These are phyloP conservation scores for Fusarium virguliforme DNA, from an alignment of 2,329 filamentous ascomycete genomes.

Conservation along the genomic window DNA sequence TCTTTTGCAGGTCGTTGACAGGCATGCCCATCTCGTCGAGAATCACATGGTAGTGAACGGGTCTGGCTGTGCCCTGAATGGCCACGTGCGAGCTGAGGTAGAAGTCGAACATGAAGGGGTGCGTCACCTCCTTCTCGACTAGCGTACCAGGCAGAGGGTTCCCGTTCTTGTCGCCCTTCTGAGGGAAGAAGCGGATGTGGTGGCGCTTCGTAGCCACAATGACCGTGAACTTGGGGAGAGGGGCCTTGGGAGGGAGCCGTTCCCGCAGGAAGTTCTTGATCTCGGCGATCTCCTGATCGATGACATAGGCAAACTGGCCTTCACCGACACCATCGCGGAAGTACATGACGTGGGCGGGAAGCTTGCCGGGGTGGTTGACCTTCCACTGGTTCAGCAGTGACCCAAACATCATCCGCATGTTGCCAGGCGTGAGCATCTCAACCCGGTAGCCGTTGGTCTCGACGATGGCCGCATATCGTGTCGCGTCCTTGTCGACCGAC, in stretches of 20 bases:
- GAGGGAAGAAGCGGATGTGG: slow-evolving; percentile 93
- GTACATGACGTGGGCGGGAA: slow-evolving; percentile 86
- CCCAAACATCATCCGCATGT: slow-evolving; percentile 77
- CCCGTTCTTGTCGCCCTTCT: slow-evolving; percentile 78
- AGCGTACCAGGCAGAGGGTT: slow-evolving; percentile 91
- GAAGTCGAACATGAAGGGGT: slow-evolving; percentile 93
- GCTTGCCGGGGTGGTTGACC: slow-evolving; percentile 60
- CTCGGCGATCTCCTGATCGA: slow-evolving; percentile 82
- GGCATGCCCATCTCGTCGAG: slow-evolving; percentile 82
- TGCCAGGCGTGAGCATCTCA: slow-evolving; percentile 82
- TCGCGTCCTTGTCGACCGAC: slow-evolving; percentile 79
- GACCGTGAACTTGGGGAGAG: slow-evolving; percentile 81
- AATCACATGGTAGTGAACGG: slow-evolving; percentile 93
- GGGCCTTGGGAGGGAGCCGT: slow-evolving; percentile 48
- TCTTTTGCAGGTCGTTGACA: slow-evolving; percentile 81
- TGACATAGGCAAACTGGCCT: slow-evolving; percentile 85
- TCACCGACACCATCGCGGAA: slow-evolving; percentile 94
- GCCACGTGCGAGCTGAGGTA: slow-evolving; percentile 77
- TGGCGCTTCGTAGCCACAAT: slow-evolving; percentile 94
- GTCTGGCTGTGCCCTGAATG: slow-evolving; percentile 94
- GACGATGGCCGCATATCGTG: slow-evolving; percentile 83
- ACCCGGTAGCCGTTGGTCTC: slow-evolving; percentile 87
- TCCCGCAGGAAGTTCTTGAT: slow-evolving; percentile 75
- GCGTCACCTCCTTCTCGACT: slow-evolving; percentile 90
- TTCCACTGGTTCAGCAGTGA: slow-evolving; percentile 78